Evolutionary conservation across 2,329 filamentous ascomycete species (phyloP).

Genomic region (Trichoderma atroviride): DNA sequence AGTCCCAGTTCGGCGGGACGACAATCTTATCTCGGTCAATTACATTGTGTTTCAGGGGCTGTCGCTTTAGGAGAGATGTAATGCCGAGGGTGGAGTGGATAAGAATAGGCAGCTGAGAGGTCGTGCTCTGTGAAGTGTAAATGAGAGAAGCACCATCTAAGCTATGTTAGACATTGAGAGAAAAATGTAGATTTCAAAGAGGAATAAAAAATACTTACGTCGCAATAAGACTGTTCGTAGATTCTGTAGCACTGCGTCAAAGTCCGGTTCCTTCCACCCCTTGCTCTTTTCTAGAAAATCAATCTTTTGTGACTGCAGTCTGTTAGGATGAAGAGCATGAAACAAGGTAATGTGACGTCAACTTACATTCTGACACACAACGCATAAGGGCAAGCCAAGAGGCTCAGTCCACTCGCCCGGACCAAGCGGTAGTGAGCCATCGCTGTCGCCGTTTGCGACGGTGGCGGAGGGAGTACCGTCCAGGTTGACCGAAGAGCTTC

Average conservation of each 20-base stretch:
- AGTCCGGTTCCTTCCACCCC: conserved; percentile 93
- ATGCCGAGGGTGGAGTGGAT: conserved; percentile 86
- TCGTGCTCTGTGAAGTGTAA: conserved; percentile 76
- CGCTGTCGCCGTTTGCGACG: conserved; percentile 57
- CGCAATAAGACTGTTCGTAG: conserved; percentile 86
- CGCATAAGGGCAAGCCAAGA: conserved; percentile 81
- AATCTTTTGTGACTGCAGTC: conserved; percentile 76
- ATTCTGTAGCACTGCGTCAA: conserved; percentile 93
- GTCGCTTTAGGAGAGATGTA: conserved; percentile 76
- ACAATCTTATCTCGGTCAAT: conserved; percentile 94
- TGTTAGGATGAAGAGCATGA: conserved; percentile 26
- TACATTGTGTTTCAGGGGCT: conserved; percentile 83
- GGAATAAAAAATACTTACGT: conserved; percentile 57
- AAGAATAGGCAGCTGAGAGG: conserved; percentile 76
- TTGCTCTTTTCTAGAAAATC: conserved; percentile 86
- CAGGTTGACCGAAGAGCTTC: conserved; percentile 61
- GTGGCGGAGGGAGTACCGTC: conserved; percentile 64
- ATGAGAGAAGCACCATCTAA: conserved; percentile 81
- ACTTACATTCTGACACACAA: conserved; percentile 92
- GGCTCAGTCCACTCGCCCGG: conserved; percentile 93
- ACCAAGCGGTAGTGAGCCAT: conserved; percentile 75
- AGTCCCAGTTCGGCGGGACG: conserved; percentile 96
- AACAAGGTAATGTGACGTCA: neutral
- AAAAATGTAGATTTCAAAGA: neutral
- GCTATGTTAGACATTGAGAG: conserved; percentile 15